These are phyloP conservation scores for Meyerozyma smithsonii DNA, from an alignment of 1,139 yeast species.

Conservation along the genomic window DNA sequence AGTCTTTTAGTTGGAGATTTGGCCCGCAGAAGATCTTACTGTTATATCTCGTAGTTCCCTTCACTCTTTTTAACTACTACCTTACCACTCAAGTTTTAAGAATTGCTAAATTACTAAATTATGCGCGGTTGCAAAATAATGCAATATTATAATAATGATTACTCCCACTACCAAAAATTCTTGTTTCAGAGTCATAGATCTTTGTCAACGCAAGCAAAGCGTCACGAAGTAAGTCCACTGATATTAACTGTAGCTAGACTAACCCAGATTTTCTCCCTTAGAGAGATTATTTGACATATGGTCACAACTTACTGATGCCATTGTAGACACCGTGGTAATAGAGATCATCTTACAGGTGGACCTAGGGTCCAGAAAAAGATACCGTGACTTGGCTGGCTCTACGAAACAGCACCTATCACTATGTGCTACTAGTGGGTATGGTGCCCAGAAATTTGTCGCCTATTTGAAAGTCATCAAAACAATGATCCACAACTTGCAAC, in stretches of 20 bases:
- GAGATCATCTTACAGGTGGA: not conserved
- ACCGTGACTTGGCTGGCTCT: not conserved
- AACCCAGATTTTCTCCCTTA: too few relatives aligned
- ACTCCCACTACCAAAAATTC: too few relatives aligned
- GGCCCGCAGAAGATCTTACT: too few relatives aligned
- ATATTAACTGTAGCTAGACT: too few relatives aligned
- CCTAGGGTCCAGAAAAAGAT: not conserved
- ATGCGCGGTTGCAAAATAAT: not conserved
- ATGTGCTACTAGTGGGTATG: not conserved
- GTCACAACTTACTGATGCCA: too few relatives aligned
- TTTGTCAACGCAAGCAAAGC: too few relatives aligned
- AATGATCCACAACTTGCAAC: not conserved
- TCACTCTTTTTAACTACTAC: not conserved
- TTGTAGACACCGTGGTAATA: too few relatives aligned
- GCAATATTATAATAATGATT: not conserved
- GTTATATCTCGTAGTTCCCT: too few relatives aligned
- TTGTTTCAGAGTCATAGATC: too few relatives aligned
- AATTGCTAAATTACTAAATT: not conserved
- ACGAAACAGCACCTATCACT: not conserved
- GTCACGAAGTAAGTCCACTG: too few relatives aligned
- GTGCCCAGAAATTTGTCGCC: not conserved
- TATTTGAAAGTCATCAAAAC: not conserved
- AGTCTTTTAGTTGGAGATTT: too few relatives aligned
- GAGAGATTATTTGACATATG: too few relatives aligned
- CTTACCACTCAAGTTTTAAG: not conserved